Percentiles rank a stretch among this genome's conserved stretches.
Evolutionary conservation across 2,329 filamentous ascomycete species (phyloP).

Genomic region (Thelonectria blattea): DNA sequence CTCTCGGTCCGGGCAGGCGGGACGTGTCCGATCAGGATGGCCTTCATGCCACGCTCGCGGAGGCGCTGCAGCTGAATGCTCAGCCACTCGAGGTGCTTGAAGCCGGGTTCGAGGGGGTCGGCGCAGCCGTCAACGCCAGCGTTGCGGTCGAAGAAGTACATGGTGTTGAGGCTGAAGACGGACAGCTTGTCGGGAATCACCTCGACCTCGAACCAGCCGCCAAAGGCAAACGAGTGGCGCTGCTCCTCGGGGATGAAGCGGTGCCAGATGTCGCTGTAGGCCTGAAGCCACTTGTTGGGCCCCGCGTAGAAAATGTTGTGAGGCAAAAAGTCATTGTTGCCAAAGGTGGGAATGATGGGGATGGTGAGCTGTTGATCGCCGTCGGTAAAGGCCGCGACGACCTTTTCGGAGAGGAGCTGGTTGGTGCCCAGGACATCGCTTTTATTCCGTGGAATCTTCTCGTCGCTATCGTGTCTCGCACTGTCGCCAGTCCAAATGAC

Average conservation of each 20-base stretch:
- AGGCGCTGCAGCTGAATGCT: slow-evolving; percentile 85
- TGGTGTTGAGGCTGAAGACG: slow-evolving; percentile 92
- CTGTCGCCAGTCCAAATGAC: slow-evolving; percentile 93
- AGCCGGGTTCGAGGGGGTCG: slow-evolving; percentile 80
- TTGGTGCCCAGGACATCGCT: slow-evolving; percentile 82
- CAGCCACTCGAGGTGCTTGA: slow-evolving; percentile 95
- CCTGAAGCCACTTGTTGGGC: slow-evolving; percentile 84
- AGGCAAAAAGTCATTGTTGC: slow-evolving; percentile 97
- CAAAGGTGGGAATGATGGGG: slow-evolving; percentile 87
- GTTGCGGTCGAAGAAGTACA: slow-evolving; percentile 96
- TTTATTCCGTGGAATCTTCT: slow-evolving; percentile 75
- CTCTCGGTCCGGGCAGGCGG: slow-evolving; percentile 84
- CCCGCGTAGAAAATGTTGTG: slow-evolving; percentile 91
- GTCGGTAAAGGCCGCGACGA: slow-evolving; percentile 74
- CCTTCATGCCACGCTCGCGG: slow-evolving; percentile 86
- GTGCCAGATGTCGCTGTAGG: slow-evolving; percentile 80
- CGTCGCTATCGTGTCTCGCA: slow-evolving; percentile 87
- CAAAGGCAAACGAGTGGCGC: slow-evolving; percentile 86
- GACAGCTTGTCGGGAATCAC: slow-evolving; percentile 85
- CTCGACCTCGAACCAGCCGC: slow-evolving; percentile 94
- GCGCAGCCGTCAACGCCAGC: slow-evolving; percentile 91
- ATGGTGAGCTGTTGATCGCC: slow-evolving; percentile 64
- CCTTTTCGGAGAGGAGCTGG: slow-evolving; percentile 74
- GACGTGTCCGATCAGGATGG: slow-evolving; percentile 91
- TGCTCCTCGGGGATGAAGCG: slow-evolving; percentile 92